Base-by-base conservation (phyloP, 495 filamentous ascomycete species). In the Staphylotrichum longicolle region DNA sequence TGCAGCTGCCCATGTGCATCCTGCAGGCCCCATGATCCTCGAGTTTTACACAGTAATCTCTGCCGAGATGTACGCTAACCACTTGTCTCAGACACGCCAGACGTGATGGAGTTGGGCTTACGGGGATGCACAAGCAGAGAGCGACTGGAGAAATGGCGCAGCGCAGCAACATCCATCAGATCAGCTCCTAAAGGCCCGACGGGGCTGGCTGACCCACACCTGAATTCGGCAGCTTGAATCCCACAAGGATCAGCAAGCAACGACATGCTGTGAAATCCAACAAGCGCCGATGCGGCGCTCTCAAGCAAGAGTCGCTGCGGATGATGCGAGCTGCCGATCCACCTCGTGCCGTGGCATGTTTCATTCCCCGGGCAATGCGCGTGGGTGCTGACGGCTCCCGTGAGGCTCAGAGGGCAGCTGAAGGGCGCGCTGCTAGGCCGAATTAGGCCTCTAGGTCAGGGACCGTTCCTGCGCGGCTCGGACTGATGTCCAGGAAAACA, bases 361-460 rank as follows among this genome's bases (percentile, higher is more conserved):
- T 12, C 35, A 41, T 54, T 32, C 52, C 52, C 52, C 37, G 30
- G 35, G 30, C 9, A 45, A 54, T 10, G 51, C 35, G 50, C 37
- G 35, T 54, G 51, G 50, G 35, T 54, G 51, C 51, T 54, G 51
- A 54, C 51, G 42, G 41, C 42, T 39, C 55, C 44, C 55, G 42
- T 27, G 55, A 57, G 44, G 45, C 55, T 34, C 55, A 52, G 35
- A 46, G 15, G 27, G 50, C 20, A 60, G 57, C 57, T 59, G 57
- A 59, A 59, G 46, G 27, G 27, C 46, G 12, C 35, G 35, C 15
- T 20, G 47, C 57, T 59, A 59, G 47, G 47, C 57, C 57, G 10
- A 42, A 59, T 59, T 39, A 27, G 47, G 46, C 20, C 35, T 42
- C 35, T 34, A 37, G 35, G 15, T 39, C 35, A 42, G 56, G 46